A percentile compares a stretch with the other conserved stretches of the same genome.
Conservation (phyloP, 495 filamentous ascomycete genomes). For the Lichina pygmaea region DNA sequence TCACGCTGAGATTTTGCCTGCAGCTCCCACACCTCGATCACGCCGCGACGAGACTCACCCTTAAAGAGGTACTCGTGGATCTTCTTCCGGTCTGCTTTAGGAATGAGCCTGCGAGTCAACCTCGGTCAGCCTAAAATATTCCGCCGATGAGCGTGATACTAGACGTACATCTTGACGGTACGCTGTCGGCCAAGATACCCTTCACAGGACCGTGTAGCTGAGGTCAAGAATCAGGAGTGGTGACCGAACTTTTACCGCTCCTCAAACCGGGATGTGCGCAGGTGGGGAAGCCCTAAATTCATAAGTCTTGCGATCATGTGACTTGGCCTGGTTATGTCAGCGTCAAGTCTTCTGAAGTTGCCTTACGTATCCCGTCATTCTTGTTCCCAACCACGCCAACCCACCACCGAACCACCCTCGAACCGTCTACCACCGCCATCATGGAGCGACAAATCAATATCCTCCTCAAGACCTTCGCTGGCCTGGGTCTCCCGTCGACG, state of each 20-base stretch:
- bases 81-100: constrained; percentile 98
- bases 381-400: neutral
- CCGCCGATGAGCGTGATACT: too few species aligned
- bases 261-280: too few species aligned
- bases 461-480: constrained; percentile 56
- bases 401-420: neutral
- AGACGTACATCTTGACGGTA: too few species aligned
- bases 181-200: too few species aligned
- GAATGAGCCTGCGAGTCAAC: constrained; percentile 53
- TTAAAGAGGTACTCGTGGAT: constrained; percentile 99
- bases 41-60: constrained; percentile 23
- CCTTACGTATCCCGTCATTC: too few species aligned
- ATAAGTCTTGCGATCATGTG: too few species aligned
- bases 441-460: constrained; percentile 34
- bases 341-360: too few species aligned
- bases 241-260: too few species aligned
- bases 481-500: constrained; percentile 55
- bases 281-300: too few species aligned
- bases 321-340: too few species aligned
- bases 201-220: too few species aligned
- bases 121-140: neutral
- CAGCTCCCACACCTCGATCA: neutral
- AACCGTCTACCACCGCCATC: constrained; percentile 3
- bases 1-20: neutral
- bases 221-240: too few species aligned